Base-by-base conservation (phyloP, 1,284 basidiomycete genomes). In the Ganoderma meredithae region DNA sequence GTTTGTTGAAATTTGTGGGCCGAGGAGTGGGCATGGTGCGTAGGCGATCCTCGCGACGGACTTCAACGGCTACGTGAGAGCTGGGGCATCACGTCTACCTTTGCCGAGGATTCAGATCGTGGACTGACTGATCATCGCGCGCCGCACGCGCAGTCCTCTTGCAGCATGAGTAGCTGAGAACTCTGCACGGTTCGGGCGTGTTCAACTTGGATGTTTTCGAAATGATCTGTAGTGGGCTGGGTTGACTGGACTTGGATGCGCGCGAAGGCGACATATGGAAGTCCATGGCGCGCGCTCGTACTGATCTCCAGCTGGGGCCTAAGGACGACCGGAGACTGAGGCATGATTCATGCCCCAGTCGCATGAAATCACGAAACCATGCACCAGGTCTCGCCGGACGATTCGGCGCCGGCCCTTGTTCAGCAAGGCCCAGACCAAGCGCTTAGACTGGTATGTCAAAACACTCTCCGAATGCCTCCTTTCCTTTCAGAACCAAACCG, bases 341-440 rank as follows among this genome's bases (percentile, higher is more conserved):
- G 15, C n/a, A 15, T 27, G n/a, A 66, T 4, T 19, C n/a, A n/a
- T n/a, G n/a, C n/a, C n/a, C n/a, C n/a, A n/a, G n/a, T n/a, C n/a
- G n/a, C n/a, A n/a, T n/a, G n/a, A n/a, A n/a, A n/a, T n/a, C n/a
- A n/a, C n/a, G n/a, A n/a, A n/a, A n/a, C n/a, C n/a, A n/a, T n/a
- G n/a, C n/a, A n/a, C n/a, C n/a, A n/a, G n/a, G n/a, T n/a, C n/a
- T n/a, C n/a, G 15, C 15, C 12, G 1, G 40, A 76, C 79, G 0
- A 85, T 88, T n/a, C n/a, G n/a, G n/a, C n/a, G n/a, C n/a, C n/a
- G n/a, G n/a, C 87, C 87, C 0, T 87, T 86, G 75, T 87, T 88
- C 73, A 83, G 77, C 65, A 77, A 78, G 19, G 84, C 86, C 60
- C 79, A 84, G 12, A 83, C 85, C 66, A 81, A 79, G 55, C 81